phyloP scores from a whole-genome alignment of 2,329 filamentous ascomycete genomes.

The Didymella keratinophila region DNA sequence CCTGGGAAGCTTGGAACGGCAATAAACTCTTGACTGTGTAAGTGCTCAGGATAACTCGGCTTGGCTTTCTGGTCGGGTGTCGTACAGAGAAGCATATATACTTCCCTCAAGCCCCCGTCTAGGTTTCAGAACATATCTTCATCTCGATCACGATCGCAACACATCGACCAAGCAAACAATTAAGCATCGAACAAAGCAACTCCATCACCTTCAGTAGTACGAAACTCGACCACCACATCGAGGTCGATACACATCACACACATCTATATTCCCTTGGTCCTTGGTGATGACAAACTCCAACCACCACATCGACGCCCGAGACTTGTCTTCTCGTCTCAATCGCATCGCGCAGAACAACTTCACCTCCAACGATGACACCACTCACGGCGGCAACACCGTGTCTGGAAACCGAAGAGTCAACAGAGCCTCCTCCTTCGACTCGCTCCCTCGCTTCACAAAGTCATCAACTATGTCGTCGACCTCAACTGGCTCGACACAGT shows the following conservation, averaged over 20 bases:
- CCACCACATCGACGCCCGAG: conserved; percentile 37
- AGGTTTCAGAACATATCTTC: conserved; percentile 10
- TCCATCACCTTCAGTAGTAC: conserved; percentile 9
- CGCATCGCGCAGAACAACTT: conserved; percentile 22
- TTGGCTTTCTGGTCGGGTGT: conserved; percentile 2
- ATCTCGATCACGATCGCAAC: not conserved
- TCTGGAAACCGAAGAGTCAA: conserved; percentile 28
- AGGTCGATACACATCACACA: conserved; percentile 7
- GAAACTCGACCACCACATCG: conserved; percentile 1
- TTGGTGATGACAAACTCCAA: conserved; percentile 44
- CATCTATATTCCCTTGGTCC: conserved; percentile 23
- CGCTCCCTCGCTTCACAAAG: conserved; percentile 37
- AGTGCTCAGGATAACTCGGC: conserved; percentile 14
- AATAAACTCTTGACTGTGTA: conserved; percentile 16
- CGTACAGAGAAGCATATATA: conserved; percentile 16
- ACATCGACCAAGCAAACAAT: not conserved
- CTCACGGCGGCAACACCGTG: conserved; percentile 24
- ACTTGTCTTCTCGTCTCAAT: conserved; percentile 35
- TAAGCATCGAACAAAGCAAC: not conserved
- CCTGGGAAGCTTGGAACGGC: conserved; percentile 15
- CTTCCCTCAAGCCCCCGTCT: conserved; percentile 1
- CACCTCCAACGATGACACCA: conserved; percentile 17
- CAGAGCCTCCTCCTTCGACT: conserved; percentile 43
- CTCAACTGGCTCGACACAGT: conserved; percentile 22
- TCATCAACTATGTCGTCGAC: conserved; percentile 39